Conservation (phyloP, 2,329 filamentous ascomycete genomes). For the Penicillium paneum region DNA sequence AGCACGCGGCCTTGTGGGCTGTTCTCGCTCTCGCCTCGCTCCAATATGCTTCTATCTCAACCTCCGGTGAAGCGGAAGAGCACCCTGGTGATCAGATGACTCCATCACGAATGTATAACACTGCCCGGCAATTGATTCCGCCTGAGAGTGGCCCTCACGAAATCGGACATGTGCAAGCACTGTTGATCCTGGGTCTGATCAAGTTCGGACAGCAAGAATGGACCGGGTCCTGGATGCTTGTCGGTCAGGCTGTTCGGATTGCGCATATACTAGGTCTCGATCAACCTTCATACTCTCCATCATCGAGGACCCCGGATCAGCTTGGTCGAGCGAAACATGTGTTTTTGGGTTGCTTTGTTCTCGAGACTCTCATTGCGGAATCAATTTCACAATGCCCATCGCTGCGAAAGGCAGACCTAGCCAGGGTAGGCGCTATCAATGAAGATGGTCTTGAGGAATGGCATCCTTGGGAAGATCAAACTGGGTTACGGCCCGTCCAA, state of each 20-base stretch:
- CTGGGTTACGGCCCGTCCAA: slow-evolving; percentile 30
- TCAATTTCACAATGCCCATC: slow-evolving; percentile 47
- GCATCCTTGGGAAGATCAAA: slow-evolving; percentile 64
- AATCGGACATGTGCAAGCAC: slow-evolving; percentile 53
- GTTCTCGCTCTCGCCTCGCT: slow-evolving; percentile 57
- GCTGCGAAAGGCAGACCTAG: slow-evolving; percentile 50
- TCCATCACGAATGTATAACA: slow-evolving; percentile 47
- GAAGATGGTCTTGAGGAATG: slow-evolving; percentile 71
- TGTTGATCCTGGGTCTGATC: slow-evolving; percentile 60
- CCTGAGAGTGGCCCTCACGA: slow-evolving; percentile 48
- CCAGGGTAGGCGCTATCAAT: slow-evolving; percentile 50
- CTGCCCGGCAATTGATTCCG: slow-evolving; percentile 42
- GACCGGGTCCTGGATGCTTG: slow-evolving; percentile 60
- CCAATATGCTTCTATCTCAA: slow-evolving; percentile 45
- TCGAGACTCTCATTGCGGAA: slow-evolving; percentile 52
- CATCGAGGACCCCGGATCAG: slow-evolving; percentile 39
- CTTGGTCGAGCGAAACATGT: slow-evolving; percentile 42
- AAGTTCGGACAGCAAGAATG: slow-evolving; percentile 60
- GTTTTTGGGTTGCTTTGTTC: slow-evolving; percentile 51
- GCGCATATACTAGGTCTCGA: slow-evolving; percentile 27
- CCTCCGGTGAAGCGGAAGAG: slow-evolving; percentile 18
- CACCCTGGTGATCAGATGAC: slow-evolving; percentile 14
- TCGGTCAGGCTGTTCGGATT: slow-evolving; percentile 62
- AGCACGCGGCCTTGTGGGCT: slow-evolving; percentile 60
- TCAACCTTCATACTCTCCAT: slow-evolving; percentile 46